Evolutionary conservation across 2,329 filamentous ascomycete genomes (phyloP).

Genomic region (Dothiorella sarmentorum): DNA sequence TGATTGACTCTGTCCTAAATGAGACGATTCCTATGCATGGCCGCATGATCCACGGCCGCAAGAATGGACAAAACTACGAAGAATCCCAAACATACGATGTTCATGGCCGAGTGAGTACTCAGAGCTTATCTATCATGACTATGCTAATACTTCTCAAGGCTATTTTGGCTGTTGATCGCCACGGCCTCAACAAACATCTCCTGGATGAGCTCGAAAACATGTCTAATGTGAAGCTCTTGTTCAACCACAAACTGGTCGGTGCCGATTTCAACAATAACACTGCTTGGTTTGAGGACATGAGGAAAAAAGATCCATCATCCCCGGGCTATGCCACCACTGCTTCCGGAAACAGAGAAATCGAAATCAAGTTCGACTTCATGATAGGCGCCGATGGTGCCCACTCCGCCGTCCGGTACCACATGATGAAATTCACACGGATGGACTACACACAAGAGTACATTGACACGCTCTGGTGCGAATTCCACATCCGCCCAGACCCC

Average conservation of each 20-base stretch:
- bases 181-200: constrained; percentile 74
- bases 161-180: constrained; percentile 83
- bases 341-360: constrained; percentile 59
- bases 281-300: constrained; percentile 76
- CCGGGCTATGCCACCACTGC: constrained; percentile 22
- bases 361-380: constrained; percentile 85
- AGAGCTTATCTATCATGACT: background rate
- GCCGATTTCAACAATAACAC: constrained; percentile 76
- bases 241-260: constrained; percentile 89
- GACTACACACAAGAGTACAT: constrained; percentile 94
- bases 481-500: constrained; percentile 64
- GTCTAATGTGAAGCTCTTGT: constrained; percentile 87
- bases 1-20: constrained; percentile 70
- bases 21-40: constrained; percentile 90
- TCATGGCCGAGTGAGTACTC: constrained; percentile 67
- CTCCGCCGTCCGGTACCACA: constrained; percentile 81
- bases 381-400: constrained; percentile 95
- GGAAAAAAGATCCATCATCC: constrained; percentile 23
- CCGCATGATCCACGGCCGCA: constrained; percentile 86
- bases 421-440: constrained; percentile 94
- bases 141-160: constrained; percentile 49
- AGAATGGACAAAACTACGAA: constrained; percentile 66
- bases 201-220: constrained; percentile 79
- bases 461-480: constrained; percentile 96
- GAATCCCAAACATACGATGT: constrained; percentile 86